Evolutionary conservation across 257 asterid genomes (phyloP).

Genomic region (Petrea volubilis): DNA sequence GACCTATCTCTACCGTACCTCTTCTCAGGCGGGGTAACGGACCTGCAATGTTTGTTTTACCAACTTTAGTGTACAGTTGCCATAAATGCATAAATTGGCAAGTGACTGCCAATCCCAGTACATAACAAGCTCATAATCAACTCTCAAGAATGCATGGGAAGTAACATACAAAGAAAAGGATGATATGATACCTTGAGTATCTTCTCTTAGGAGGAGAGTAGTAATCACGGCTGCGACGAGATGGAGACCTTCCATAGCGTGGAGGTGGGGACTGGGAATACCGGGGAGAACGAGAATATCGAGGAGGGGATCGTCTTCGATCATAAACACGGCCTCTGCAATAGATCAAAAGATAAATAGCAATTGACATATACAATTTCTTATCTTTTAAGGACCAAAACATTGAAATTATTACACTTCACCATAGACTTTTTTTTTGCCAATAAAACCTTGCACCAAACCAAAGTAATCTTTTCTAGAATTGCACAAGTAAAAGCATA

Average conservation of each 20-base stretch:
- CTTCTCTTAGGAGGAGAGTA: slow-evolving; percentile 77
- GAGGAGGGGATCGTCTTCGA: slow-evolving; percentile 78
- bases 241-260: slow-evolving; percentile 57
- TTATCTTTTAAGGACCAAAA: not conserved
- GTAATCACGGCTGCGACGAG: slow-evolving; percentile 70
- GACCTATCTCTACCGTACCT: slow-evolving; percentile 72
- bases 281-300: slow-evolving; percentile 72
- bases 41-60: slow-evolving; percentile 42
- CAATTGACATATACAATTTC: not conserved
- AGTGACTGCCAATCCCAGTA: not conserved
- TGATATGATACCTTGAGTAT: slow-evolving; percentile 57
- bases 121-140: not conserved
- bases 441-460: not conserved
- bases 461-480: not conserved
- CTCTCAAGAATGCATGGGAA: not conserved
- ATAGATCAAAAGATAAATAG: not conserved
- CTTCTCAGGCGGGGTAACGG: slow-evolving; percentile 65
- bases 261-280: slow-evolving; percentile 84
- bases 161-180: not conserved
- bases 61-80: not conserved
- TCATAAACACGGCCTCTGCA: slow-evolving; percentile 71
- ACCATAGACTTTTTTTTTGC: not conserved
- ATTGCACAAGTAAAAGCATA: not conserved
- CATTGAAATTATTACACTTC: not conserved
- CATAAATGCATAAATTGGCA: not conserved